Percentiles rank a stretch among this genome's conserved stretches.
phyloP scores from a whole-genome alignment of 2,329 filamentous ascomycete species.

The Pleochaeta shiraiana region DNA sequence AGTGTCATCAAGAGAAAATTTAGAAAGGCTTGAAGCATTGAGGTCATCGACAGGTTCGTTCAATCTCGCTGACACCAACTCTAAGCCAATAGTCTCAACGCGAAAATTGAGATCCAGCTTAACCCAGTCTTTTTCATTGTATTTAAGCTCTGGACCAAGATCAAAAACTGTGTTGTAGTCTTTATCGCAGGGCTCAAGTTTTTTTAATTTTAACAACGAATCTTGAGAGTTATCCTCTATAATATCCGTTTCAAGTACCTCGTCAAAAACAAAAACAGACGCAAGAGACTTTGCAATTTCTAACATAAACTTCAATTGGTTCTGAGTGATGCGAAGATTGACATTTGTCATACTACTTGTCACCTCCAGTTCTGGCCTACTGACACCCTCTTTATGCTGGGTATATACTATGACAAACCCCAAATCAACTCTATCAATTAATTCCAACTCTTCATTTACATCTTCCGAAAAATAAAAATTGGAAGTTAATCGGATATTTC shows the following conservation, averaged over 20 bases:
- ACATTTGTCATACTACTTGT: conserved; percentile 84
- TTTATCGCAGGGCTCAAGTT: not conserved
- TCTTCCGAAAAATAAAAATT: conserved; percentile 60
- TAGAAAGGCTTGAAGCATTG: conserved; percentile 64
- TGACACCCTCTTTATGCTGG: conserved; percentile 55
- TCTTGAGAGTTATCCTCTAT: conserved; percentile 45
- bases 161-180: conserved; percentile 25
- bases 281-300: conserved; percentile 78
- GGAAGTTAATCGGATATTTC: conserved; percentile 79
- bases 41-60: conserved; percentile 59
- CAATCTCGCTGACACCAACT: conserved; percentile 59
- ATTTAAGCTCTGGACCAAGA: conserved; percentile 47
- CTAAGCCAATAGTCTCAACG: conserved; percentile 68
- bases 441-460: conserved; percentile 65
- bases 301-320: conserved; percentile 73
- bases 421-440: conserved; percentile 93
- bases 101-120: conserved; percentile 86
- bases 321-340: conserved; percentile 73
- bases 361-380: conserved; percentile 79
- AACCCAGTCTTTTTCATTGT: conserved; percentile 57
- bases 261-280: conserved; percentile 57
- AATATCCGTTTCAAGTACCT: conserved; percentile 50
- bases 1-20: conserved; percentile 86
- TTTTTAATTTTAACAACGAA: not conserved
- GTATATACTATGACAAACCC: conserved; percentile 83